phyloP scores from a whole-genome alignment of 108 stramenopile genomes.

The Fragilariopsis cylindrus region DNA sequence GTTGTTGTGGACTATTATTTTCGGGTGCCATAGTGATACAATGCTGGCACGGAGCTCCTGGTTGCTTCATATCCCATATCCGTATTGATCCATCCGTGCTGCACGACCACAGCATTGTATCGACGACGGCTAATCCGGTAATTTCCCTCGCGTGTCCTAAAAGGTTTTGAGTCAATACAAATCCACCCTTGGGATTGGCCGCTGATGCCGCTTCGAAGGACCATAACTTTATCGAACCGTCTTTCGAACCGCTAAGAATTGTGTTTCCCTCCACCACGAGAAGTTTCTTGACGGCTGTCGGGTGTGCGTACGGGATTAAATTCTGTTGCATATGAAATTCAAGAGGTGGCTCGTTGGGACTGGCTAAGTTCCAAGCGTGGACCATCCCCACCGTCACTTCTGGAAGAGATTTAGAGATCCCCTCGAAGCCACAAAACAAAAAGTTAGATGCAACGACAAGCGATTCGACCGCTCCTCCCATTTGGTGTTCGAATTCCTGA shows the following conservation, averaged over 20 bases:
- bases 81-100: slow-evolving; percentile 77
- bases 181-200: slow-evolving; percentile 44
- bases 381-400: slow-evolving; percentile 77
- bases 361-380: slow-evolving; percentile 79
- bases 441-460: slow-evolving; percentile 61
- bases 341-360: slow-evolving; percentile 70
- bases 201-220: slow-evolving; percentile 44
- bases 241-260: slow-evolving; percentile 61
- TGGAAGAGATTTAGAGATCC: slow-evolving; percentile 45
- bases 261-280: slow-evolving; percentile 44
- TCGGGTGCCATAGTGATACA: slow-evolving; percentile 40
- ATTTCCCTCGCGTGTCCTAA: slow-evolving; percentile 79
- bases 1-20: slow-evolving; percentile 14
- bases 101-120: slow-evolving; percentile 57
- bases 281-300: slow-evolving; percentile 50
- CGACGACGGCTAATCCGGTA: slow-evolving; percentile 60
- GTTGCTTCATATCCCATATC: slow-evolving; percentile 70
- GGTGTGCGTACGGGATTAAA: slow-evolving; percentile 71
- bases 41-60: slow-evolving; percentile 48
- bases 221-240: slow-evolving; percentile 79
- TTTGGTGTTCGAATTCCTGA: slow-evolving; percentile 80
- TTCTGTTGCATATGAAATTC: slow-evolving; percentile 73
- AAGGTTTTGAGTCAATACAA: slow-evolving; percentile 52
- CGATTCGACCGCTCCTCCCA: slow-evolving; percentile 72
- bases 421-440: slow-evolving; percentile 84